A percentile compares a stretch with the other conserved stretches of the same genome.
Conservation (phyloP, 2,329 filamentous ascomycete species). For the Fusarium sp. region DNA sequence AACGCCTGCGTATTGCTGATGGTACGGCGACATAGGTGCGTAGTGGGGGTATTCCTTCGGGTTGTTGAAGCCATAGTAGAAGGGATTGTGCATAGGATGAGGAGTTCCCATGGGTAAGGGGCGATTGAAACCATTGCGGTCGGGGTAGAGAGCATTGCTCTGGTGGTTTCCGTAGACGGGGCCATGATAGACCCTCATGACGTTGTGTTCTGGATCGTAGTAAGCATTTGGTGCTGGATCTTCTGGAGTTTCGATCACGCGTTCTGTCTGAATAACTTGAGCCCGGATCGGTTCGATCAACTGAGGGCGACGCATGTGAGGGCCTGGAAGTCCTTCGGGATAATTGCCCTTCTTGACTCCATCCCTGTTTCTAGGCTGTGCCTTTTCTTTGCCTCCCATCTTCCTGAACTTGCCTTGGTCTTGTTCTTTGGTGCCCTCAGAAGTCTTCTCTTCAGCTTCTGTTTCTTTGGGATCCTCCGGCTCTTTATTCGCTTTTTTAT, state of each 20-base stretch:
- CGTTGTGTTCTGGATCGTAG: constrained; percentile 63
- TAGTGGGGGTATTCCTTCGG: constrained; percentile 39
- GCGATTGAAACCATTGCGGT: constrained; percentile 46
- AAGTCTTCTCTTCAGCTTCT: constrained; percentile 13
- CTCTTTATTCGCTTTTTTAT: constrained; percentile 24
- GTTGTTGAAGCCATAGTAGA: constrained; percentile 54
- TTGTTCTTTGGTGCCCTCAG: constrained; percentile 15
- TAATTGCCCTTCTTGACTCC: constrained; percentile 42
- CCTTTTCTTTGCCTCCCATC: constrained; percentile 17
- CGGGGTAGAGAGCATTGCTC: constrained; percentile 59
- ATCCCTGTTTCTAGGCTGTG: constrained; percentile 26
- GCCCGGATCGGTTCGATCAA: constrained; percentile 61
- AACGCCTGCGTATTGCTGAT: constrained; percentile 16
- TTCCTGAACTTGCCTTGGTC: constrained; percentile 38
- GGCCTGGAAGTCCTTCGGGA: constrained; percentile 45
- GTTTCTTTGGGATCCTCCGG: constrained; percentile 16
- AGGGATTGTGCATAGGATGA: constrained; percentile 58
- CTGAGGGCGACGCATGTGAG: constrained; percentile 54
- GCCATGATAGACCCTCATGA: constrained; percentile 68
- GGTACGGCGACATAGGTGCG: constrained; percentile 28
- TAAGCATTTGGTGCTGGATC: constrained; percentile 71
- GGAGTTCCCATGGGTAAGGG: constrained; percentile 57
- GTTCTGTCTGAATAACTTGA: constrained; percentile 65
- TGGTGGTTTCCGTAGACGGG: constrained; percentile 64
- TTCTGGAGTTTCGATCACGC: constrained; percentile 62